Base-by-base conservation (phyloP, 169 alveolate species). In the Cryptosporidium ubiquitum region DNA sequence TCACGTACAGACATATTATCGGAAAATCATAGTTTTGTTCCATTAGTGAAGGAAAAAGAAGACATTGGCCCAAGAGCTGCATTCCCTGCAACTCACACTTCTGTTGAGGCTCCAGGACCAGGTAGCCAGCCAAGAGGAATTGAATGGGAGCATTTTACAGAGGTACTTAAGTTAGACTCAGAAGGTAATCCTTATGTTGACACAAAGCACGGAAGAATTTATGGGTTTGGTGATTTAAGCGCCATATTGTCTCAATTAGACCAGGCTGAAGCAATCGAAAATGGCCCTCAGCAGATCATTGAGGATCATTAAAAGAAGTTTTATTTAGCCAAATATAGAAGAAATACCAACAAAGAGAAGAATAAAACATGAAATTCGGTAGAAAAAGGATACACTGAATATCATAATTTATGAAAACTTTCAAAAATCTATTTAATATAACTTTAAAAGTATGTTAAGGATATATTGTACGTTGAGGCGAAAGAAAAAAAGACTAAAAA, bases 81-180 rank as follows among this genome's bases (percentile, higher is more conserved):
- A 26, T 79, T 79, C 35, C 89, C 89, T 29, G 89, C 89, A 5
- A 61, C 74, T 66, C 89, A 64, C 42, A 79, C 89, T 14, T n/a
- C 31, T 0, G 58, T 61, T 10, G 35, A 58, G 44, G 89, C 89
- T 61, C 89, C 89, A 29, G 89, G 74, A 39, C 29, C 26, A 3
- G 79, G 68, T 58, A 31, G 16, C 1, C 64, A 58, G 47, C 37
- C 9, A 0, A 12, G 26, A 23, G 75, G 75, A 9, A 39, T 79
- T 10, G 40, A 58, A 0, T 79, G 89, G 89, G 79, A 79, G 51
- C 89, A 79, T 16, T 79, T 31, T 23, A 33, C 74, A 1, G 79
- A 79, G 33, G 5, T 79, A 40, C 47, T 79, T 14, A 64, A 61
- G 40, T 31, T 61, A 39, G 89, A 79, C 40, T 68, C 68, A 10